Base-by-base conservation (phyloP, 2,329 filamentous ascomycete species). In the Monilinia polystroma region DNA sequence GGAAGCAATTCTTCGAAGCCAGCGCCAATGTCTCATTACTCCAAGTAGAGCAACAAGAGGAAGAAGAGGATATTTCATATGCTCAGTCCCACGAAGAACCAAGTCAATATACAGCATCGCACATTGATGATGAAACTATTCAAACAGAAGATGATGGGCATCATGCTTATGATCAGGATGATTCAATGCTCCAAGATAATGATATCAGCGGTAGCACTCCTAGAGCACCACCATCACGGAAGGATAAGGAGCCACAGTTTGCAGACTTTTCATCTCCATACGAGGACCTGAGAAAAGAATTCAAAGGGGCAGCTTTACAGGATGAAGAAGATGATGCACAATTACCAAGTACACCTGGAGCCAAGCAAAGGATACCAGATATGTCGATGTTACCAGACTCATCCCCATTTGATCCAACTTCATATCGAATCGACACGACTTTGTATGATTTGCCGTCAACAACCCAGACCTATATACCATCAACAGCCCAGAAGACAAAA, bases 1-100 rank as follows among this genome's bases (percentile, higher is more conserved):
- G 95, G 95, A 99, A 99, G 80, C 93, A 98, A 81, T 99, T 99
- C 82, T 99, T 99, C 79, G 95, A 99, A 80, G 93, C 95, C 47
- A 97, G 93, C 58, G 95, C 95, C 77, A 98, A 99, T 75, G 94
- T 99, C 35, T 97, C 94, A 14, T 85, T 99, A 14, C 97, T 93
- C 0, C 93, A 93, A 38, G 97, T 99, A 78, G 94, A 97, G 76
- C 93, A 96, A 75, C 83, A 88, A 29, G 87, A 85, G 63, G 81
- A 83, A 2, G 87, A 85, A n/a, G 86, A 85, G 35, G 66, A 81
- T 78, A 80, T 75, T 1, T 79, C 80, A 76, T 74, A 75, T 66
- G 56, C 72, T 11, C 73, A 76, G 51, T 80, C 66, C 0, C 73
- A 76, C 35, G 73, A 73, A 26, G 67, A 75, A 58, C 67, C 69